Conservation (phyloP, 345 rosid species). For the Excoecaria agallocha region DNA sequence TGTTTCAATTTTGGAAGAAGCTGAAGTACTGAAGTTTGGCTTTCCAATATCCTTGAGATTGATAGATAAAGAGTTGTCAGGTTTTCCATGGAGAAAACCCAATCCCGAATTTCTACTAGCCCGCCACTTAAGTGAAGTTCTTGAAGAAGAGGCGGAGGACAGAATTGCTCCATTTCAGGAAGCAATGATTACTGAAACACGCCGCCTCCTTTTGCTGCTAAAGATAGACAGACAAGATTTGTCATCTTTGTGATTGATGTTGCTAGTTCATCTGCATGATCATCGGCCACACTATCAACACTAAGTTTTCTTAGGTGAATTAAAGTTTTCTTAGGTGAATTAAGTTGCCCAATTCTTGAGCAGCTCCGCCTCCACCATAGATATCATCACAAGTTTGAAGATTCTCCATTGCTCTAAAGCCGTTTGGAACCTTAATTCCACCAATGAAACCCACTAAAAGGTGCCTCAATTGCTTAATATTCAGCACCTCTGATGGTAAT, state of each 20-base stretch:
- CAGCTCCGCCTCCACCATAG: conserved; percentile 18
- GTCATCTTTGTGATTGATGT: conserved; percentile 1
- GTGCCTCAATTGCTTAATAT: conserved; percentile 18
- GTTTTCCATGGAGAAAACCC: not conserved
- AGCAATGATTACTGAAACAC: not conserved
- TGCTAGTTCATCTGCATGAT: not conserved
- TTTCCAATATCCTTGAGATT: too few relatives aligned
- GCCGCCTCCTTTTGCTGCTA: not conserved
- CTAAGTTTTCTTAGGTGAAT: not conserved
- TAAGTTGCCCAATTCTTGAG: not conserved
- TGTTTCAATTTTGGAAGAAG: too few relatives aligned
- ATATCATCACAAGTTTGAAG: conserved; percentile 20
- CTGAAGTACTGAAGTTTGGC: too few relatives aligned
- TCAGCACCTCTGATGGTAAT: not conserved
- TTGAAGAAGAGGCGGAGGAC: not conserved
- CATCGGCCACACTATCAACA: not conserved
- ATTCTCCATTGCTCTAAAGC: not conserved
- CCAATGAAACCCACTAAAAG: conserved; percentile 4
- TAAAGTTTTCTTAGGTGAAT: not conserved
- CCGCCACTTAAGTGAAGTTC: not conserved
- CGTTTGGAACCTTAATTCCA: conserved; percentile 14
- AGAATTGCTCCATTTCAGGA: conserved; percentile 2
- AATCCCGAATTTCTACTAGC: not conserved
- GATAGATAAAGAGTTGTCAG: not conserved
- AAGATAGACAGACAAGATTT: not conserved